Conservation (phyloP, 2,329 filamentous ascomycete species). For the Diaporthe citri region DNA sequence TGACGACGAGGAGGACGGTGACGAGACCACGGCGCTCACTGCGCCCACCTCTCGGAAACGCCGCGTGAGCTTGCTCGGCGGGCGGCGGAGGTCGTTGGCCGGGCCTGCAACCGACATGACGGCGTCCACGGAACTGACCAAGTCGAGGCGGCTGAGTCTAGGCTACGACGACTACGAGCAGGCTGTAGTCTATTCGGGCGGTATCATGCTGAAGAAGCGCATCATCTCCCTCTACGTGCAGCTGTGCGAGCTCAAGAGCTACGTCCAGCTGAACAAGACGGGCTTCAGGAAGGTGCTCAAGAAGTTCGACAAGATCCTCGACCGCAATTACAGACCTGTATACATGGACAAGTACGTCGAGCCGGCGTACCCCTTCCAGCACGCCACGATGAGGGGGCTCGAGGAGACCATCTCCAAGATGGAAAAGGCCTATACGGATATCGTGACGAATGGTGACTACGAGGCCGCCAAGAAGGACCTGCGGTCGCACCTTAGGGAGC, state of each 20-base stretch:
- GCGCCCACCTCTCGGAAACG: slow-evolving; percentile 63
- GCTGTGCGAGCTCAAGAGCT: slow-evolving; percentile 95
- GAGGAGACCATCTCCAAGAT: slow-evolving; percentile 80
- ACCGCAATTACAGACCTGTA: slow-evolving; percentile 80
- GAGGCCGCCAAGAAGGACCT: slow-evolving; percentile 85
- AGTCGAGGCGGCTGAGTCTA: slow-evolving; percentile 73
- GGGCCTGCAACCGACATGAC: slow-evolving; percentile 66
- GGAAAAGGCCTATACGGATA: slow-evolving; percentile 82
- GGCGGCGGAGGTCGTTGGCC: slow-evolving; percentile 54
- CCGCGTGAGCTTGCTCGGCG: slow-evolving; percentile 53
- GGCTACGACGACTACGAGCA: slow-evolving; percentile 86
- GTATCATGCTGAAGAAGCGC: slow-evolving; percentile 92
- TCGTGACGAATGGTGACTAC: slow-evolving; percentile 86
- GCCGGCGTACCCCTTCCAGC: slow-evolving; percentile 83
- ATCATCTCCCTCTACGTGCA: slow-evolving; percentile 90
- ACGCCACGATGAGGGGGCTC: slow-evolving; percentile 77
- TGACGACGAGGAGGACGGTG: slow-evolving; percentile 71
- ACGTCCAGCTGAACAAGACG: slow-evolving; percentile 94
- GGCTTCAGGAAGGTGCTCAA: slow-evolving; percentile 97
- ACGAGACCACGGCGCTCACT: slow-evolving; percentile 69
- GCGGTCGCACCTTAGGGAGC: slow-evolving; percentile 90
- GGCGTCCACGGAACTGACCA: slow-evolving; percentile 71
- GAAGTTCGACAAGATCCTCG: slow-evolving; percentile 97
- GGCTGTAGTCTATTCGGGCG: slow-evolving; percentile 73
- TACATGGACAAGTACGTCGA: slow-evolving; percentile 84